Conservation (phyloP, 202 grass and related monocot species). For the Elaeis oleifera region DNA sequence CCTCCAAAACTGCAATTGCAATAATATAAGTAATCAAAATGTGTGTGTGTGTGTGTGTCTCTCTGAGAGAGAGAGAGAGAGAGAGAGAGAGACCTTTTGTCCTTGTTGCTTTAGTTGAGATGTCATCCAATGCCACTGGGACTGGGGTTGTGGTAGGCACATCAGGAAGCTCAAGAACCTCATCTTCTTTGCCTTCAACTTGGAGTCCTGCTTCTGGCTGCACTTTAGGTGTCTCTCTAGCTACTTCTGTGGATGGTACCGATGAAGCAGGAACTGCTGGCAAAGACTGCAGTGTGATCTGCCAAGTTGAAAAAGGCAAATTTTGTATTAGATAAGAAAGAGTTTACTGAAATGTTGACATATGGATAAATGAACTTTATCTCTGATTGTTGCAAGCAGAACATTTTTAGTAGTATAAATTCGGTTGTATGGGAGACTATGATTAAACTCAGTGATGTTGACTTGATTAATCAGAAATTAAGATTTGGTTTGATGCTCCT, state of each 20-base stretch:
- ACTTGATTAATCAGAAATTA: too few species aligned
- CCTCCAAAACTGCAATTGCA: constrained; percentile 67
- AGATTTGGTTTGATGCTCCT: too few species aligned
- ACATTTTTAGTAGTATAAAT: too few species aligned
- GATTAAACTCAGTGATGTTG: too few species aligned
- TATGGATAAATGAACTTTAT: too few species aligned
- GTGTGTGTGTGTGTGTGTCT: neutral
- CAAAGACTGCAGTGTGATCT: constrained; percentile 52
- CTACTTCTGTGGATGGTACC: constrained; percentile 28
- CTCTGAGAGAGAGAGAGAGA: constrained; percentile 9
- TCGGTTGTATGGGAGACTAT: too few species aligned
- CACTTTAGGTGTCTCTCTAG: constrained; percentile 23
- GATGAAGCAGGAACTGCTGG: constrained; percentile 39
- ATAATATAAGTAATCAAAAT: constrained; percentile 6
- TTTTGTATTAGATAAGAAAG: too few species aligned
- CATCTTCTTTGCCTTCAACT: constrained; percentile 42
- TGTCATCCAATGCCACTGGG: constrained; percentile 29
- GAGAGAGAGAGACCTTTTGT: constrained; percentile 56
- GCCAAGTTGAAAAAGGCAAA: constrained; percentile 8
- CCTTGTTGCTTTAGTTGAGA: constrained; percentile 29
- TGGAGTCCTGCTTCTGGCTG: constrained; percentile 22
- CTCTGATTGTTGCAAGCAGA: too few species aligned
- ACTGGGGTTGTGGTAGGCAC: constrained; percentile 58
- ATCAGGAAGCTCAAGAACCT: constrained; percentile 83
- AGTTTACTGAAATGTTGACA: too few species aligned